phyloP scores from a whole-genome alignment of 495 filamentous ascomycete genomes.

The Penicillium steckii region DNA sequence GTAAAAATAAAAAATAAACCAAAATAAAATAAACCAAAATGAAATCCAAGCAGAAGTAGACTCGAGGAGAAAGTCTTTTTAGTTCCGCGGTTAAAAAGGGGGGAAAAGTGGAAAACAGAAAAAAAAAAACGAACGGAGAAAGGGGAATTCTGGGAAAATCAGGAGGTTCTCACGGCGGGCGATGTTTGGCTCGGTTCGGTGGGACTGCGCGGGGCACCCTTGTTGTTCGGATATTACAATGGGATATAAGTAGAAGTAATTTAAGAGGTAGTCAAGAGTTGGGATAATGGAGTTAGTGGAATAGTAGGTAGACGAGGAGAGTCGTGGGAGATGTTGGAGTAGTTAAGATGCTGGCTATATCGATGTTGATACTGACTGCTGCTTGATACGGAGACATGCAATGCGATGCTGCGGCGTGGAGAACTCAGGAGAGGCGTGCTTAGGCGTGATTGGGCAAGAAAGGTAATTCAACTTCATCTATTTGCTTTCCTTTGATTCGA shows the following conservation, averaged over 20 bases:
- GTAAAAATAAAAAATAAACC: neutral
- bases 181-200: neutral
- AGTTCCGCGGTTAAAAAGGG: neutral
- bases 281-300: no score
- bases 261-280: no score
- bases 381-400: no score
- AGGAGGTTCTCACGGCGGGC: neutral
- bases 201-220: neutral
- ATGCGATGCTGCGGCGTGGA: neutral
- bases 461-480: neutral
- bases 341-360: neutral
- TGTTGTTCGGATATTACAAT: no score
- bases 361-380: no score
- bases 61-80: no score
- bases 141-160: neutral
- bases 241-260: no score
- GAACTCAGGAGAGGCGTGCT: neutral
- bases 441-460: slow-evolving; percentile 6
- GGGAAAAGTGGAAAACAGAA: neutral
- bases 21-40: neutral
- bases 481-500: neutral
- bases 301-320: no score
- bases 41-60: no score
- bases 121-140: neutral
- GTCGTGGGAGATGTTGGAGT: no score